phyloP scores from a whole-genome alignment of 2,329 filamentous ascomycete species.

The Hypoxylon sp. region DNA sequence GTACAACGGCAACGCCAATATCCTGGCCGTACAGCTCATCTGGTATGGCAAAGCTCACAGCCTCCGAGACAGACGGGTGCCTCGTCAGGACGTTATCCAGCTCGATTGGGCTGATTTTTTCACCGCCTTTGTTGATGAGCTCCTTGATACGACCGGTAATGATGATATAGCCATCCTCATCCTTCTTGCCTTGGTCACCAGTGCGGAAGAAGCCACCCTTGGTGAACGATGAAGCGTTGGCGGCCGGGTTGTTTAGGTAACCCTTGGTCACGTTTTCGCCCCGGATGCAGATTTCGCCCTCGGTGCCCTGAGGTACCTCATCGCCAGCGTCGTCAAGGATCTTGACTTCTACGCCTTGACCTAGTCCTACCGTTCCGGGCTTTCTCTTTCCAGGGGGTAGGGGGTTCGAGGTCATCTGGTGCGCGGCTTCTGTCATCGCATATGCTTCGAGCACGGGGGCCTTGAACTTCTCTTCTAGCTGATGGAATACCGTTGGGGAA shows the following conservation, averaged over 20 bases:
- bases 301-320: constrained; percentile 76
- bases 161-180: constrained; percentile 84
- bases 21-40: constrained; percentile 90
- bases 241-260: constrained; percentile 85
- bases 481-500: constrained; percentile 84
- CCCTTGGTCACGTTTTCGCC: constrained; percentile 88
- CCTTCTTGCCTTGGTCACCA: constrained; percentile 86
- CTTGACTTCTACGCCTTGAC: constrained; percentile 85
- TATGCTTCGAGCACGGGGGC: constrained; percentile 91
- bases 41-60: constrained; percentile 85
- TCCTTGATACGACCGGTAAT: constrained; percentile 96
- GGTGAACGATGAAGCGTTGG: constrained; percentile 82
- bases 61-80: constrained; percentile 80
- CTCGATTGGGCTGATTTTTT: constrained; percentile 92
- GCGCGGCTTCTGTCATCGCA: constrained; percentile 91
- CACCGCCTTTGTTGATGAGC: constrained; percentile 90
- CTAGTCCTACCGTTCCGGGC: constrained; percentile 86
- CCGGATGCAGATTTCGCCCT: constrained; percentile 86
- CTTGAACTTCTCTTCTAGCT: constrained; percentile 81
- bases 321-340: constrained; percentile 81
- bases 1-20: constrained; percentile 81
- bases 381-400: constrained; percentile 79
- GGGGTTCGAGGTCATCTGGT: constrained; percentile 86
- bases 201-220: constrained; percentile 87
- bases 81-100: constrained; percentile 86